phyloP scores from a whole-genome alignment of 768 basidiomycete species.

The Amanita pallidorosea region DNA sequence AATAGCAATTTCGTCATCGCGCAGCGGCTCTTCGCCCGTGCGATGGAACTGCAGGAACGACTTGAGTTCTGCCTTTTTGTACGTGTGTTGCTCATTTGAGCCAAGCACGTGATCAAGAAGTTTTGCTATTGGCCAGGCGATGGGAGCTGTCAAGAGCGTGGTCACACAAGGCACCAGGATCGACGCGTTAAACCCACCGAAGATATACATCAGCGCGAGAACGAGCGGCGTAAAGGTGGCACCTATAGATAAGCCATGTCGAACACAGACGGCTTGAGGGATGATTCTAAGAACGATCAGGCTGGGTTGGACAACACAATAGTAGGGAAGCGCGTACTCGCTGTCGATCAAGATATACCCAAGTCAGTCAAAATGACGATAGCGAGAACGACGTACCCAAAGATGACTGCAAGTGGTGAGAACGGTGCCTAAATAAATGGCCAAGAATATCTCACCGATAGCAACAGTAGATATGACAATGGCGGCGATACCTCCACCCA shows the following conservation, averaged over 20 bases:
- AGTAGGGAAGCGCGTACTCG: constrained; percentile 42
- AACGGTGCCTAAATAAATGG: neutral
- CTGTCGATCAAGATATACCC: constrained; percentile 32
- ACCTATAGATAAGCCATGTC: constrained; percentile 75
- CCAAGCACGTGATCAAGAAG: constrained; percentile 80
- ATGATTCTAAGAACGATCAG: constrained; percentile 30
- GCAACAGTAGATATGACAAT: constrained; percentile 69
- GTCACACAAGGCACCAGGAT: neutral
- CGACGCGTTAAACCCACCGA: constrained; percentile 17
- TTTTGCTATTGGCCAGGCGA: constrained; percentile 76
- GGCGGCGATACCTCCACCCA: constrained; percentile 62
- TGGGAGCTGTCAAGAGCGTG: constrained; percentile 36
- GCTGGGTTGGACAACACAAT: neutral
- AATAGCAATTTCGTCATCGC: constrained; percentile 77
- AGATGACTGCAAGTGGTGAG: constrained; percentile 46
- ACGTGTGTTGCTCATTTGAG: constrained; percentile 56
- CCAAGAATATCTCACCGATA: constrained; percentile 36
- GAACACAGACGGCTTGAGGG: constrained; percentile 65
- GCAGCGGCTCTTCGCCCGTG: constrained; percentile 63
- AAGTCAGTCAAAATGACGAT: neutral
- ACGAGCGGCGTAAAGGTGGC: constrained; percentile 72
- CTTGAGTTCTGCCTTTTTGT: constrained; percentile 76
- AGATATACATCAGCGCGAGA: constrained; percentile 57
- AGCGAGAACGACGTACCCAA: constrained; percentile 44
- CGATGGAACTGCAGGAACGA: constrained; percentile 76